Evolutionary conservation across 257 asterid species (phyloP).

Genomic region (Solanum piurae): DNA sequence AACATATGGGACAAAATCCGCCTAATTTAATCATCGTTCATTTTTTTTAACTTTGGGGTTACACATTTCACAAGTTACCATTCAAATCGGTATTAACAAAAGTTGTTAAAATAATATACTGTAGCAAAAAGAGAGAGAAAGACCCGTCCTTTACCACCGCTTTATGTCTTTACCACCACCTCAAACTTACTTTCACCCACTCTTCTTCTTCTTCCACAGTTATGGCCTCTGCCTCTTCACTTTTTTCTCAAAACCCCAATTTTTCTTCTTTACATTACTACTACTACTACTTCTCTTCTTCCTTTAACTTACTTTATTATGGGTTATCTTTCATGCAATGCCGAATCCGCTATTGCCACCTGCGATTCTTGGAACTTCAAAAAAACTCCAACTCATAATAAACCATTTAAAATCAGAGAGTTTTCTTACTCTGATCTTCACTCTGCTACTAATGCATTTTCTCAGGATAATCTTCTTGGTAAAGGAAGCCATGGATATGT

Average conservation of each 20-base stretch:
- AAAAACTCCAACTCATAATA: slow-evolving; percentile 7
- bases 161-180: slow-evolving; percentile 15
- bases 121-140: background rate
- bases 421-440: slow-evolving; percentile 49
- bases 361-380: slow-evolving; percentile 47
- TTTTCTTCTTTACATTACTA: background rate
- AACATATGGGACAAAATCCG: background rate
- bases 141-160: slow-evolving; percentile 7
- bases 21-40: background rate
- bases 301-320: slow-evolving; percentile 18
- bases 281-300: background rate
- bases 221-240: slow-evolving; percentile 22
- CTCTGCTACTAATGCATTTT: slow-evolving; percentile 60
- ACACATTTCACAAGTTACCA: background rate
- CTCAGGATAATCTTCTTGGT: slow-evolving; percentile 53
- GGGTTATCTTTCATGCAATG: slow-evolving; percentile 72
- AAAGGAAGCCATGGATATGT: slow-evolving; percentile 80
- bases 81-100: slow-evolving; percentile 7
- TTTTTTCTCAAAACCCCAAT: background rate
- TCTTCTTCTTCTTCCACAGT: slow-evolving; percentile 15
- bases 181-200: slow-evolving; percentile 4
- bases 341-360: slow-evolving; percentile 53
- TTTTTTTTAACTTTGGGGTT: background rate
- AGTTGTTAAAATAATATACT: slow-evolving; percentile 9
- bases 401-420: slow-evolving; percentile 22